Evolutionary conservation across 169 alveolate species (phyloP).

Genomic region (Hepatocystis sp.): DNA sequence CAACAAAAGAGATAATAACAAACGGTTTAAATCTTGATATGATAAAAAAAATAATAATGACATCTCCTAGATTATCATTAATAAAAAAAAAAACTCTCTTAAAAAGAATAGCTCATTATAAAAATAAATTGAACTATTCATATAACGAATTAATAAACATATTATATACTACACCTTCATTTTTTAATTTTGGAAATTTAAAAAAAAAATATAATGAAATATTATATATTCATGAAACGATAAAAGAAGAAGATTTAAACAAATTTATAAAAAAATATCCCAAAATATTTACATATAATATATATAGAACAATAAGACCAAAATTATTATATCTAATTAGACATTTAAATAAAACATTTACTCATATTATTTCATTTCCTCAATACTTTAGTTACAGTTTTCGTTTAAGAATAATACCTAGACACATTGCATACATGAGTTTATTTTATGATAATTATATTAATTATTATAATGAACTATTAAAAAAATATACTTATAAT

Average conservation of each 20-base stretch:
- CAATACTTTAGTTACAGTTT: constrained; percentile 80
- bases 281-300: constrained; percentile 78
- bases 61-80: constrained; percentile 68
- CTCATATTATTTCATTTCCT: constrained; percentile 79
- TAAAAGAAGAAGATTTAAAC: constrained; percentile 76
- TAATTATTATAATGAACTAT: constrained; percentile 47
- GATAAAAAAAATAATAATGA: constrained; percentile 55
- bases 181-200: constrained; percentile 72
- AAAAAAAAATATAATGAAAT: constrained; percentile 69
- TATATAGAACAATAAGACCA: constrained; percentile 82
- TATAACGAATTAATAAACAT: constrained; percentile 46
- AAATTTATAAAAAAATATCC: constrained; percentile 77
- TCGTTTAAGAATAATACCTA: constrained; percentile 83
- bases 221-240: constrained; percentile 43
- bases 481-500: constrained; percentile 50
- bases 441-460: constrained; percentile 77
- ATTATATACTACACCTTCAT: constrained; percentile 59
- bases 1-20: constrained; percentile 19
- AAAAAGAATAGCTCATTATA: constrained; percentile 63
- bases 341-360: constrained; percentile 74
- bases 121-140: constrained; percentile 34
- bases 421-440: constrained; percentile 84
- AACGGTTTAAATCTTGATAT: constrained; percentile 52
- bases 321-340: constrained; percentile 79
- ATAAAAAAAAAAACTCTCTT: constrained; percentile 42